Evolutionary conservation across 2,329 filamentous ascomycete genomes (phyloP).

Genomic region (Exophiala bonariae): DNA sequence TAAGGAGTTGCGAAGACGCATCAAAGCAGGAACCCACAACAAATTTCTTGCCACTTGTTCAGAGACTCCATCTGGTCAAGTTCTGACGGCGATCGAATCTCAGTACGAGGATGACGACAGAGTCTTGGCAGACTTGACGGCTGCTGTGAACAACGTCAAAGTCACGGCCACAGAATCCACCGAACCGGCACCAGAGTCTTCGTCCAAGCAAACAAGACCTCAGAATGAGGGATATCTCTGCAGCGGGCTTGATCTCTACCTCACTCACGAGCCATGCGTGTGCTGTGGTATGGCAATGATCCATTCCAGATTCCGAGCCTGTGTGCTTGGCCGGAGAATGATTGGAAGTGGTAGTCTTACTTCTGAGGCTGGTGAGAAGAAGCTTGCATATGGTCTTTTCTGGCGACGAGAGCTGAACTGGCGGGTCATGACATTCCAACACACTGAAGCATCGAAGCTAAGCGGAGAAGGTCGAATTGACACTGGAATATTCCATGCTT

Average conservation of each 20-base stretch:
- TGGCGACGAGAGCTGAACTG: slow-evolving; percentile 61
- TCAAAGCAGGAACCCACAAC: slow-evolving; percentile 24
- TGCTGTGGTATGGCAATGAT: slow-evolving; percentile 97
- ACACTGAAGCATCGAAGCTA: slow-evolving; percentile 32
- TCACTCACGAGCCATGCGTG: slow-evolving; percentile 93
- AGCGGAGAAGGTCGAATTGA: slow-evolving; percentile 17
- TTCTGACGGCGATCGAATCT: slow-evolving; percentile 25
- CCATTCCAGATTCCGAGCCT: slow-evolving; percentile 86
- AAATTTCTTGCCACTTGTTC: slow-evolving; percentile 27
- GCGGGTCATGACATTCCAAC: slow-evolving; percentile 50
- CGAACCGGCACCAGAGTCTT: slow-evolving; percentile 5
- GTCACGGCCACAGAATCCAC: slow-evolving; percentile 6
- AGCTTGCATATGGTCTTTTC: slow-evolving; percentile 60
- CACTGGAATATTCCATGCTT: slow-evolving; percentile 28
- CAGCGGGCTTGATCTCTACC: slow-evolving; percentile 87
- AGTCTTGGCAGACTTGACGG: slow-evolving; percentile 17
- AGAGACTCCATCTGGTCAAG: slow-evolving; percentile 27
- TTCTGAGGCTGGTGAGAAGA: slow-evolving; percentile 43
- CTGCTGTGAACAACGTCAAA: slow-evolving; percentile 14
- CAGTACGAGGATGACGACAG: slow-evolving; percentile 23
- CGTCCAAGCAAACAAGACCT: slow-evolving; percentile 49
- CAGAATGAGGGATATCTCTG: slow-evolving; percentile 80
- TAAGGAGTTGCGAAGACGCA: slow-evolving; percentile 36
- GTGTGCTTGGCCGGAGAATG: slow-evolving; percentile 80
- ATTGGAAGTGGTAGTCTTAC: slow-evolving; percentile 77